Base-by-base conservation (phyloP, 768 basidiomycete genomes). In the Termitomyces sp. region DNA sequence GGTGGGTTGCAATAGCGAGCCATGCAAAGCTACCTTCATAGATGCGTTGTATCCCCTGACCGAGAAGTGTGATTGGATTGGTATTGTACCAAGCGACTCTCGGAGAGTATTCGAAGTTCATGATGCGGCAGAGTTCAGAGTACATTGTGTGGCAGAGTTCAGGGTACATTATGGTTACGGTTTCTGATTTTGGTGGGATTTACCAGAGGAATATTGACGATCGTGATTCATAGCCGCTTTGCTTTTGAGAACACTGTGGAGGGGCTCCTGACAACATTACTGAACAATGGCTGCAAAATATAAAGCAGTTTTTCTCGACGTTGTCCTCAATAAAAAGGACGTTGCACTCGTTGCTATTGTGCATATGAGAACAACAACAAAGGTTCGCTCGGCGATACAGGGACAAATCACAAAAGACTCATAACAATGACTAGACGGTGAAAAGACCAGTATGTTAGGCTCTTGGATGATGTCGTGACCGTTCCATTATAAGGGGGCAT, bases 1-100 rank as follows among this genome's bases (percentile, higher is more conserved):
- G 51, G 2, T 52, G 51, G 5, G 51, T 52, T 7, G 51, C 42
- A 3, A 12, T 23, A 18, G 27, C 22, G 20, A 53, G 25, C 53
- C 53, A 53, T 13, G 13, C 20, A 5, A 45, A 47, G 29, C 53
- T 53, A 3, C 45, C 53, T 40, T 53, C 44, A 5, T 53, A 53
- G 36, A 53, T 33, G 9, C 25, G 31, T 31, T 40, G 18, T 23
- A 38, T 33, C 12, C 43, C 36, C 10, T 20, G 32, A n/a, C 45
- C 53, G 22, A 53, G 22, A 20, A 53, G 20, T 2, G 29, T 47
- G 3, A 53, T 29, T 9, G 44, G 53, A 47, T 53, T 47, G 7
- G 36, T 18, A 20, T 46, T 47, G 32, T 47, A 53, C 13, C 35
- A 16, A 46, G 12, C 13, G 5, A 53, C 18, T 33, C 22, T 47